Evolutionary conservation across 2,329 filamentous ascomycete genomes (phyloP), one percentile per base, ranked within the genome.

Genomic region (Aspergillus pseudoglaucus): DNA sequence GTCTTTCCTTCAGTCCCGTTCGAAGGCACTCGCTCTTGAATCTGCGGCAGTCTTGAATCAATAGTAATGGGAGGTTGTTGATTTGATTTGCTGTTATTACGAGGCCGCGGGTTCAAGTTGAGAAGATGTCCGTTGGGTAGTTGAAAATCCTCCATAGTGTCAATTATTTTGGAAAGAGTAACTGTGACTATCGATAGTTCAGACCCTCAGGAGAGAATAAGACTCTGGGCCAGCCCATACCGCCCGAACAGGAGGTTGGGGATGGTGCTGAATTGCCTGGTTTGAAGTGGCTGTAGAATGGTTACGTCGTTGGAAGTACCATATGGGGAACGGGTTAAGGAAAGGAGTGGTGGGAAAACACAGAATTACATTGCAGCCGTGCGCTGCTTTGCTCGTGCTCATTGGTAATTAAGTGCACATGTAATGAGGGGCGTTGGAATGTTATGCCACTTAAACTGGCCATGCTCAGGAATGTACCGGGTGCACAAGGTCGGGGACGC

Each of bases 121-220:
- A 65, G 55, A 9, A 64, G 46, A 42, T 64, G 60, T 51, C 58
- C 59, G 40, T 59, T 57, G 9, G 61, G 59, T 40, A 63, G 49
- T 49, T 62, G 53, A 41, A 65, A 52, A 39, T 52, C 52, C 39
- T 59, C 59, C 63, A 66, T 66, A 2, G 4, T 39, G 37, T 12
- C 10, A 18, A 6, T 18, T 39, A 7, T 20, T 30, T 30, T 30
- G 25, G 25, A 30, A 27, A 30, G 25, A 3, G 25, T 12, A 30
- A 12, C 25, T 12, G 12, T 30, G 25, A 30, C 10, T 30, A 12
- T 12, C 2, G 9, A 30, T 10, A 30, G 25, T 9, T 30, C 9
- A 4, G 25, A 30, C 25, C 12, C 9, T 30, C 10, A 30, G 25
- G 25, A 30, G 25, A 30, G 9, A 30, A 30, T 30, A 30, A 30